Evolutionary conservation across 257 asterid species (phyloP).

Genomic region (Linderniella brevidens): DNA sequence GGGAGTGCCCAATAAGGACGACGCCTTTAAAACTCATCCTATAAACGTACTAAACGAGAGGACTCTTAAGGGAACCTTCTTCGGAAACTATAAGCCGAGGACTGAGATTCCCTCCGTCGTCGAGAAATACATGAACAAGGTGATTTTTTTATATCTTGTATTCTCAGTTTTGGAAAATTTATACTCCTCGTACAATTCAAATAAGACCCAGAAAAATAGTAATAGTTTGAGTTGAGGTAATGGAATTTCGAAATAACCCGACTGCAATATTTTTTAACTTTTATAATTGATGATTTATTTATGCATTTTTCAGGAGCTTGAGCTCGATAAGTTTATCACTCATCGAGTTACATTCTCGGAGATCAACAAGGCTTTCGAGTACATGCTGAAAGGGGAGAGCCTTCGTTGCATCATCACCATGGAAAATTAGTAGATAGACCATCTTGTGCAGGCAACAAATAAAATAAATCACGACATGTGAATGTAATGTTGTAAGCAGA

Average conservation of each 20-base stretch:
- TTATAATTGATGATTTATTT: not conserved
- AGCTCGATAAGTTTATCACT: constrained; percentile 52
- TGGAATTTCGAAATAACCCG: too few species aligned
- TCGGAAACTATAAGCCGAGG: constrained; percentile 79
- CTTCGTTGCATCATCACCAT: constrained; percentile 44
- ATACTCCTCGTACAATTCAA: too few species aligned
- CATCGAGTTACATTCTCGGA: constrained; percentile 36
- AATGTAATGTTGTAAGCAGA: too few species aligned
- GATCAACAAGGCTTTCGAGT: constrained; percentile 57
- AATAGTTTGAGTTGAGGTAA: too few species aligned
- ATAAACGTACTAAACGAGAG: constrained; percentile 55
- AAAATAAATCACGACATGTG: too few species aligned
- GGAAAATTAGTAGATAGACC: constrained; percentile 20
- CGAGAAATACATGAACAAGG: constrained; percentile 67
- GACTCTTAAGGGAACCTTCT: constrained; percentile 77
- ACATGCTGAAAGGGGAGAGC: constrained; percentile 31
- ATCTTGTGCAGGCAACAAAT: too few species aligned
- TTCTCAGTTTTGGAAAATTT: not conserved
- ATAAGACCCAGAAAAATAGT: too few species aligned
- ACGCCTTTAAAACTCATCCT: constrained; percentile 58
- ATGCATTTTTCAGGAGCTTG: constrained; percentile 23
- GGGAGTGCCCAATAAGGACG: constrained; percentile 73
- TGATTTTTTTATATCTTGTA: not conserved
- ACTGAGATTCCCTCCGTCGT: constrained; percentile 55
- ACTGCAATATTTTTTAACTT: too few species aligned